These are phyloP conservation scores for Ophiostoma montium DNA, from an alignment of 2,329 filamentous ascomycete species.

Conservation along the genomic window DNA sequence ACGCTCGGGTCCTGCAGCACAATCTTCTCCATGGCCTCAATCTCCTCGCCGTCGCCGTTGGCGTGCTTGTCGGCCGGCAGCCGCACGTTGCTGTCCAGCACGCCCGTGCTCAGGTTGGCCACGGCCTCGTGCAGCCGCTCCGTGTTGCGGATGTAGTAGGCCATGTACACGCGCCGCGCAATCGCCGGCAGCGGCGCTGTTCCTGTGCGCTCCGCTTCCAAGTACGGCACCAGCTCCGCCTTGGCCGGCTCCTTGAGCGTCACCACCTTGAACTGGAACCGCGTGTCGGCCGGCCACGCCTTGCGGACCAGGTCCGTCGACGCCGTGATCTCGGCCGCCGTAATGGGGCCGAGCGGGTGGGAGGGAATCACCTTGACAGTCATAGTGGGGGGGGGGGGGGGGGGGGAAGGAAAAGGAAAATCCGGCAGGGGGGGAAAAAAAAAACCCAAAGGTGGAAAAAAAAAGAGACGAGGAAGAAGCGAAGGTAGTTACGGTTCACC, in stretches of 20 bases:
- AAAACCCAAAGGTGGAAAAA: too few species aligned
- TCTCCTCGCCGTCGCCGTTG: conserved; percentile 45
- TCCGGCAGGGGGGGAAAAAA: background rate
- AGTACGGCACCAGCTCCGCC: conserved; percentile 33
- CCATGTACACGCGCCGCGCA: conserved; percentile 36
- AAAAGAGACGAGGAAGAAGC: background rate
- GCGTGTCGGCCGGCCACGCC: conserved; percentile 39
- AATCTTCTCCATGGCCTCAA: conserved; percentile 40
- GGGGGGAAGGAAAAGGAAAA: background rate
- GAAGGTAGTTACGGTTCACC: too few species aligned
- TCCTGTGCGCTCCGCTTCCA: conserved; percentile 27
- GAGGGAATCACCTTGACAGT: background rate
- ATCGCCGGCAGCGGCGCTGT: conserved; percentile 23
- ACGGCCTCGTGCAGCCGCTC: conserved; percentile 48
- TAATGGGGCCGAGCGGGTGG: conserved; percentile 48
- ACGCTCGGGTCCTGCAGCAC: conserved; percentile 41
- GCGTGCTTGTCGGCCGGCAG: conserved; percentile 44
- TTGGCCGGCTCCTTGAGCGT: conserved; percentile 46
- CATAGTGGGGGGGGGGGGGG: background rate
- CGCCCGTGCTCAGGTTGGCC: conserved; percentile 34
- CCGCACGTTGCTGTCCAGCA: conserved; percentile 42
- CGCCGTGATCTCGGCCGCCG: conserved; percentile 39
- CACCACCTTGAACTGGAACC: conserved; percentile 47
- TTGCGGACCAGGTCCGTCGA: conserved; percentile 33
- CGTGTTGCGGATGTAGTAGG: conserved; percentile 46